phyloP scores from a whole-genome alignment of 129 eudicot genomes.

The Logfia minima region DNA sequence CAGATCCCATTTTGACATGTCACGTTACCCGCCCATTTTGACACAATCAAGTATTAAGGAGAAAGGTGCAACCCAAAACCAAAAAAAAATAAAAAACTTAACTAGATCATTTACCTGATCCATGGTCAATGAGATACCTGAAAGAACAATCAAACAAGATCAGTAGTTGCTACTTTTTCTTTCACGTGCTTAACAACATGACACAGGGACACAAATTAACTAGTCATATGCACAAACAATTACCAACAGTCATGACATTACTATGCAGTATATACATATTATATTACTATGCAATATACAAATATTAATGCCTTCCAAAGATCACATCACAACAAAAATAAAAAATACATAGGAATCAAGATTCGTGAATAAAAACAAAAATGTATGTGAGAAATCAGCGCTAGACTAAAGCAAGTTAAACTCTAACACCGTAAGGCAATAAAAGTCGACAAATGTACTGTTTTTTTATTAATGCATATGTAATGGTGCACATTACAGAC shows the following conservation, averaged over 20 bases:
- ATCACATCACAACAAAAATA: not conserved
- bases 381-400: too few species aligned
- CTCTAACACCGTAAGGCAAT: too few species aligned
- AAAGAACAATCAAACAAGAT: conserved; percentile 18
- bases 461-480: too few species aligned
- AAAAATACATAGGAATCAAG: too few species aligned
- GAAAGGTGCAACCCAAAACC: not conserved
- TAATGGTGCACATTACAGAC: too few species aligned
- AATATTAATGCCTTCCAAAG: not conserved
- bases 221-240: not conserved
- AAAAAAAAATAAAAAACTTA: not conserved
- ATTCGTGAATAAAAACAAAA: too few species aligned
- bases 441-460: too few species aligned
- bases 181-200: not conserved
- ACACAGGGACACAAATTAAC: not conserved
- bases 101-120: conserved; percentile 51
- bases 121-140: conserved; percentile 67
- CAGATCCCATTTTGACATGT: not conserved
- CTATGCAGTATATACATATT: too few species aligned
- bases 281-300: not conserved
- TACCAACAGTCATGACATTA: not conserved
- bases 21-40: not conserved
- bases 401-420: too few species aligned
- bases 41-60: not conserved
- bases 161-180: conserved; percentile 10